Evolutionary conservation across 148 eudicot species (phyloP), one percentile per base, ranked within the genome.

Genomic region (Rhododendron ferrugineum): DNA sequence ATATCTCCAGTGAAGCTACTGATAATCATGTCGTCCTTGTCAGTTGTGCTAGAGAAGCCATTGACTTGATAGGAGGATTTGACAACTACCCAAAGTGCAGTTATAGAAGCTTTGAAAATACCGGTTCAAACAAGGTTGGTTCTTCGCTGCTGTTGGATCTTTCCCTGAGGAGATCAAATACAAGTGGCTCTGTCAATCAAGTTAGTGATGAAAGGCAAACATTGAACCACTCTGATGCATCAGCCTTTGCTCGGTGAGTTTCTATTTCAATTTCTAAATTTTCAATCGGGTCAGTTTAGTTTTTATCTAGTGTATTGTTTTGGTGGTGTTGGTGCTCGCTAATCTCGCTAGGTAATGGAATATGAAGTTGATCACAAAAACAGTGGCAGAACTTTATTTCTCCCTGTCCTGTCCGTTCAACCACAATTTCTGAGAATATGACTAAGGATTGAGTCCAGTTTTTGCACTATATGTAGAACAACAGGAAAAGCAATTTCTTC

Each of bases 21-120:
- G 89, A 86, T 66, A 85, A 83, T 40, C 83, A 68, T 64, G 54
- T 44, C 13, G 85, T 5, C 28, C 49, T 30, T 56, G 85, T 74
- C 70, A 85, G 86, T 84, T 80, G 91, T 83, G 88, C 90, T n/a
- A 91, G 87, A 88, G 93, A 91, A 87, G 95, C 95, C 77, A 91
- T 94, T 72, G 96, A 97, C 86, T 90, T 96, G 84, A 94, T 95
- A 80, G 99, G 96, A 87, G 86, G 95, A 81, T 90, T 97, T 74
- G 90, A 86, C 86, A 88, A 85, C 84, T 87, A 90, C 56, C 87
- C 87, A 36, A 91, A 88, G 54, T 23, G 83, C 83, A 83, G 81
- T 75, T 34, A 84, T 26, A 80, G 73, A 83, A 81, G 83, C 83
- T 83, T 87, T n/a, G 84, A 86, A 37, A 87, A 86, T 87, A 86